Conservation (phyloP, 495 filamentous ascomycete species). For the Halenospora varia region DNA sequence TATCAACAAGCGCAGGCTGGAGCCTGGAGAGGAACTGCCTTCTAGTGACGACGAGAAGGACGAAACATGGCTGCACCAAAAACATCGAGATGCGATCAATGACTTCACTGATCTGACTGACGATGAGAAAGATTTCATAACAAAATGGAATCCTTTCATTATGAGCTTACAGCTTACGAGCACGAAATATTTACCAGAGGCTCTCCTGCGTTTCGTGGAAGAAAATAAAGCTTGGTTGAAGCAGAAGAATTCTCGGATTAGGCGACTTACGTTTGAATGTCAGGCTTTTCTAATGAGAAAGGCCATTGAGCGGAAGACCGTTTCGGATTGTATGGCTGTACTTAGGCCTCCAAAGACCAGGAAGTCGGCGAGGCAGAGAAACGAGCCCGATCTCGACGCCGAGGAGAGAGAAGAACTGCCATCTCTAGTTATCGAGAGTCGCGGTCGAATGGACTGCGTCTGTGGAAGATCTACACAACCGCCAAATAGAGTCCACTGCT, state of each 20-base stretch:
- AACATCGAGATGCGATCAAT: constrained; percentile 45
- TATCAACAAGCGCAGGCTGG: constrained; percentile 41
- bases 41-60: constrained; percentile 34
- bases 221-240: constrained; percentile 41
- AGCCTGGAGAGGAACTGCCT: constrained; percentile 40
- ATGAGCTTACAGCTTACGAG: constrained; percentile 40
- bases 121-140: constrained; percentile 48
- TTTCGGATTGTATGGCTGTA: constrained; percentile 32
- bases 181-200: constrained; percentile 39
- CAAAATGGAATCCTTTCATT: constrained; percentile 47
- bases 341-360: constrained; percentile 30
- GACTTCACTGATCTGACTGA: constrained; percentile 46
- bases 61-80: constrained; percentile 46
- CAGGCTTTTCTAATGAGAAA: constrained; percentile 39
- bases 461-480: constrained; percentile 11
- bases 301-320: constrained; percentile 31
- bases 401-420: constrained; percentile 1
- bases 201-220: constrained; percentile 39
- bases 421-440: constrained; percentile 3
- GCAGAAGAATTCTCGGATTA: constrained; percentile 30
- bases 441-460: constrained; percentile 12
- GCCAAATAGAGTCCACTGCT: constrained; percentile 12
- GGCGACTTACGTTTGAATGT: constrained; percentile 43
- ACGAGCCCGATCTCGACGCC: neutral
- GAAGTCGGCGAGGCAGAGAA: constrained; percentile 1